phyloP scores from a whole-genome alignment of 2,329 filamentous ascomycete species.

The Curvularia spicifera region DNA sequence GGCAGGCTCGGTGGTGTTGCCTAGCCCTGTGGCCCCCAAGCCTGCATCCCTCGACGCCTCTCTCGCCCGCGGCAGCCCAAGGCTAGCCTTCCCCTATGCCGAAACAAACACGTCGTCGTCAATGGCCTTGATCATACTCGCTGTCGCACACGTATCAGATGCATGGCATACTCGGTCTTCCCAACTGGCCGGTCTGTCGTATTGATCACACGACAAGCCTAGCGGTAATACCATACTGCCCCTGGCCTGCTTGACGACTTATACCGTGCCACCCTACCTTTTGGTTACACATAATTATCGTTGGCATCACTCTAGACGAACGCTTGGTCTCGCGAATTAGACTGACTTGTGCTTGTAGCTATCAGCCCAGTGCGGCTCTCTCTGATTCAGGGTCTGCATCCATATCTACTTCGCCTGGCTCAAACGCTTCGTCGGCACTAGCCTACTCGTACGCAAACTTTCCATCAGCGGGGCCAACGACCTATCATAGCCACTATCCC shows the following conservation, averaged over 20 bases:
- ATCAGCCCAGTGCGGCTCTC: conserved; percentile 57
- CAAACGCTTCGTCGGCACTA: conserved; percentile 56
- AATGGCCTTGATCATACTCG: conserved; percentile 42
- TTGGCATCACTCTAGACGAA: conserved; percentile 42
- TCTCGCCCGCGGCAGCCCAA: conserved; percentile 47
- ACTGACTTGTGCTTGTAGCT: conserved; percentile 55
- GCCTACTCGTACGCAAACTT: conserved; percentile 54
- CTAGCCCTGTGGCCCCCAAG: conserved; percentile 45
- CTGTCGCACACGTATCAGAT: conserved; percentile 49
- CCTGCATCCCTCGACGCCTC: conserved; percentile 46
- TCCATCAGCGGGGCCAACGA: conserved; percentile 38
- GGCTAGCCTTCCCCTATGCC: conserved; percentile 45
- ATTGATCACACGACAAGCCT: conserved; percentile 55
- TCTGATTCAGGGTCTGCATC: conserved; percentile 64
- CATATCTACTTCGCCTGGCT: conserved; percentile 60
- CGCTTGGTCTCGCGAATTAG: conserved; percentile 39
- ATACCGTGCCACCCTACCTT: conserved; percentile 48
- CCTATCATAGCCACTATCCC: conserved; percentile 44
- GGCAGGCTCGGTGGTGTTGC: conserved; percentile 46
- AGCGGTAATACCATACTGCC: conserved; percentile 47
- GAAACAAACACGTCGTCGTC: conserved; percentile 53
- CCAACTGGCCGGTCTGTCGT: conserved; percentile 51
- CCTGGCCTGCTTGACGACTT: conserved; percentile 48
- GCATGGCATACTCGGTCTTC: conserved; percentile 47
- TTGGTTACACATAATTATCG: conserved; percentile 49